Percentiles rank a stretch among this genome's conserved stretches.
These are phyloP conservation scores for Annulohypoxylon moriforme DNA, from an alignment of 495 filamentous ascomycete species.

Conservation along the genomic window DNA sequence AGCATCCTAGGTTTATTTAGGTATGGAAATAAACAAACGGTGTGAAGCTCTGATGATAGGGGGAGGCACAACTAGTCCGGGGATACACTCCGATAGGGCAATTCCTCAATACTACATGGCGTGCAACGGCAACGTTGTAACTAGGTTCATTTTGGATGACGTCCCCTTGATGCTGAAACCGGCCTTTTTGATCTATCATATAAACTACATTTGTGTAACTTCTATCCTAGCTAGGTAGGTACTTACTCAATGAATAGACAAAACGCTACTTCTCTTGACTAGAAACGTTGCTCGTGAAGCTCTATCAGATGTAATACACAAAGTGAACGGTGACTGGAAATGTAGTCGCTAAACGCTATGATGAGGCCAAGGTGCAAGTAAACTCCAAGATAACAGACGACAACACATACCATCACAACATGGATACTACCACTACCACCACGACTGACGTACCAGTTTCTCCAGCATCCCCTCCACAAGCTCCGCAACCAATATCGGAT, in stretches of 20 bases:
- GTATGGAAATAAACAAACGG: background rate
- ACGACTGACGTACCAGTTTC: background rate
- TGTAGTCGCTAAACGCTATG: background rate
- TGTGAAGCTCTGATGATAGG: slow-evolving; percentile 11
- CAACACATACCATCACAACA: too few relatives aligned
- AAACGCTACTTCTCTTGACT: background rate
- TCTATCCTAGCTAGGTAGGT: background rate
- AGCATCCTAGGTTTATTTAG: background rate
- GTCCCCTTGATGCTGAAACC: background rate
- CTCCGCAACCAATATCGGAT: slow-evolving; percentile 65
- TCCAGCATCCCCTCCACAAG: slow-evolving; percentile 58
- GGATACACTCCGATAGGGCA: background rate
- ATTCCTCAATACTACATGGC: slow-evolving; percentile 19
- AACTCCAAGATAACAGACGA: background rate
- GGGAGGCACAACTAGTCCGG: slow-evolving; percentile 1
- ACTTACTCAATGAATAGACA: background rate
- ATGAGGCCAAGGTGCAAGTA: too few relatives aligned
- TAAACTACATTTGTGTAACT: background rate
- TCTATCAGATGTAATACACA: background rate
- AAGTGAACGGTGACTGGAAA: background rate
- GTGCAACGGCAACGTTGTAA: slow-evolving; percentile 34
- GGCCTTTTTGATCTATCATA: slow-evolving; percentile 8
- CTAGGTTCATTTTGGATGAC: background rate
- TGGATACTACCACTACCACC: too few relatives aligned
- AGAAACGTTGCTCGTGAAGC: slow-evolving; percentile 23